Percentiles rank a stretch among this genome's conserved stretches.
Evolutionary conservation across 208 protist species (phyloP).

Genomic region (Eutreptiella sp.): DNA sequence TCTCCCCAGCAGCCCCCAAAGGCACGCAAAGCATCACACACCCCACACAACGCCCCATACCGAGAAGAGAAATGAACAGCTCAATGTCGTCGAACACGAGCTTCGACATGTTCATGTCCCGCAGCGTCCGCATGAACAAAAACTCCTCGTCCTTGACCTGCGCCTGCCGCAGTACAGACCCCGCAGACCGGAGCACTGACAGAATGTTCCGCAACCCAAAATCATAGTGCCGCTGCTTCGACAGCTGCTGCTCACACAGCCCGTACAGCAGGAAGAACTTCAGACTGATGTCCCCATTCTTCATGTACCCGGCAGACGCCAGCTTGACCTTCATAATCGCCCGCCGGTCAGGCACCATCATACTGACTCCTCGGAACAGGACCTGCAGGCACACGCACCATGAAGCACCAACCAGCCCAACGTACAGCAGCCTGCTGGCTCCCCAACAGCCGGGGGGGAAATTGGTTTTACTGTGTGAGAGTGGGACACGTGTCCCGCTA

Average conservation of each 20-base stretch:
- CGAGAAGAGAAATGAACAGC: slow-evolving; percentile 90
- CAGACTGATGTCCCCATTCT: slow-evolving; percentile 80
- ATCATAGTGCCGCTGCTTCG: slow-evolving; percentile 96
- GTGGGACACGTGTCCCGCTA: too few relatives aligned
- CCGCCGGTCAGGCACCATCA: slow-evolving; percentile 97
- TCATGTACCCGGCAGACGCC: slow-evolving; percentile 80
- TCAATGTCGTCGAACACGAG: slow-evolving; percentile 94
- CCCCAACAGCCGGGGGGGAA: too few relatives aligned
- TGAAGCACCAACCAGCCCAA: too few relatives aligned
- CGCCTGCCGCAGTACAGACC: slow-evolving; percentile 73
- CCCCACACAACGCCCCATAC: too few relatives aligned
- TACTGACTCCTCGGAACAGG: slow-evolving; percentile 94
- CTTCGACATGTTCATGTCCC: slow-evolving; percentile 96
- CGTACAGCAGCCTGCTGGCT: too few relatives aligned
- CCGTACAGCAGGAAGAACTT: slow-evolving; percentile 89
- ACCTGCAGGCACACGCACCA: too few relatives aligned
- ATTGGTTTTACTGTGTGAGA: too few relatives aligned
- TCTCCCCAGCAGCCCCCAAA: not conserved
- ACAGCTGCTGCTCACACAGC: slow-evolving; percentile 95
- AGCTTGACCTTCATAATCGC: slow-evolving; percentile 95
- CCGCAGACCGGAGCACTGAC: slow-evolving; percentile 90
- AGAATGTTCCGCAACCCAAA: slow-evolving; percentile 96
- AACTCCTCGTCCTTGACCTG: slow-evolving; percentile 80
- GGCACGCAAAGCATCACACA: not conserved
- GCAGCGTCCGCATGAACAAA: slow-evolving; percentile 91